A percentile compares a stretch with the other conserved stretches of the same genome.
Evolutionary conservation across 306 rosid species (phyloP).

Genomic region (Rubus idaeus): DNA sequence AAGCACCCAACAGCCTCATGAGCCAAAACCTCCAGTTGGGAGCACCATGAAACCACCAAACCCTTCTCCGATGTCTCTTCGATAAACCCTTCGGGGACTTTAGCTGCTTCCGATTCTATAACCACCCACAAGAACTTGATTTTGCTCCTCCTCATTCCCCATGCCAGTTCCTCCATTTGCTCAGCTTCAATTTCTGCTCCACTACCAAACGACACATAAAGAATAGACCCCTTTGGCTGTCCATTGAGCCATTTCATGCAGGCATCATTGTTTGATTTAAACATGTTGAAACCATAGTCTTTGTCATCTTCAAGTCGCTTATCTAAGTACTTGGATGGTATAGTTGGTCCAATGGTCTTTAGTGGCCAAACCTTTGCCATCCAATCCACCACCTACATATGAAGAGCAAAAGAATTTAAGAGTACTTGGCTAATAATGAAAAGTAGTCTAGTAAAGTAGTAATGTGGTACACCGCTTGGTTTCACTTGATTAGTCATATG

Average conservation of each 20-base stretch:
- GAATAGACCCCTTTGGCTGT: conserved; percentile 8
- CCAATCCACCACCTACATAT: conserved; percentile 5
- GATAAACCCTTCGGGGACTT: conserved; percentile 28
- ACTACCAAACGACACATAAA: conserved; percentile 39
- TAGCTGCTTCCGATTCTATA: conserved; percentile 18
- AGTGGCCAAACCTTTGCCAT: conserved; percentile 4
- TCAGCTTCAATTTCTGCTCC: conserved; percentile 6
- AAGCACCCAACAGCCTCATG: conserved; percentile 23
- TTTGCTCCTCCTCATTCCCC: conserved; percentile 11
- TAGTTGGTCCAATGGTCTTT: conserved; percentile 28
- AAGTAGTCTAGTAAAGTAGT: not conserved
- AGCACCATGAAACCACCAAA: conserved; percentile 18
- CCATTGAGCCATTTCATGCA: conserved; percentile 26
- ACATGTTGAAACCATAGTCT: conserved; percentile 17
- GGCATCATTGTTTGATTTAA: not conserved
- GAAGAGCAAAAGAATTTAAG: not conserved
- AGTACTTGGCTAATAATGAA: not conserved
- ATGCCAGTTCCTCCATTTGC: conserved; percentile 32
- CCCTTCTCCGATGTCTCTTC: conserved; percentile 22
- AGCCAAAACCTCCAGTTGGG: conserved; percentile 18
- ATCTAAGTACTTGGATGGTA: conserved; percentile 24
- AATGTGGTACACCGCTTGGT: not conserved
- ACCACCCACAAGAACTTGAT: conserved; percentile 37
- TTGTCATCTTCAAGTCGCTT: conserved; percentile 13
- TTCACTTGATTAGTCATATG: too few species aligned